Conservation (phyloP, 2,329 filamentous ascomycete genomes). For the Ceratocystis cubensis region DNA sequence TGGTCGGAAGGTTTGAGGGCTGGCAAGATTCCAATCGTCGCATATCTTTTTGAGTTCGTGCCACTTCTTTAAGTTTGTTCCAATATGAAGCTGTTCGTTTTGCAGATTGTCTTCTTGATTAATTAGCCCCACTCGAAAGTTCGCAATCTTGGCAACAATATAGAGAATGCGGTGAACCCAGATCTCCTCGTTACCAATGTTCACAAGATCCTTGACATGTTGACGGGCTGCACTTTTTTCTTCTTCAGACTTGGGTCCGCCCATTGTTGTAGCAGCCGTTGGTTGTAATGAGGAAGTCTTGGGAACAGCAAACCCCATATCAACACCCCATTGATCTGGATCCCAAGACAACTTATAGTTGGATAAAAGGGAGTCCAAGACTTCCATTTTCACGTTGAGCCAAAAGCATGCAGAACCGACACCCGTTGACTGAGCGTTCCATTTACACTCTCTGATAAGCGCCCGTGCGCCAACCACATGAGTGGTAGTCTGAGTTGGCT, state of each 20-base stretch:
- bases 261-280: not conserved
- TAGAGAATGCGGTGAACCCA: constrained; percentile 88
- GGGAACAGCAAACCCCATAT: constrained; percentile 50
- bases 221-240: constrained; percentile 36
- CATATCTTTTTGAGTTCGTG: constrained; percentile 65
- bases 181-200: constrained; percentile 54
- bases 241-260: constrained; percentile 24
- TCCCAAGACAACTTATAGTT: constrained; percentile 83
- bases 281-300: constrained; percentile 3
- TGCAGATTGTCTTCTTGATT: constrained; percentile 45
- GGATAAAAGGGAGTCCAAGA: constrained; percentile 76
- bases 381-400: constrained; percentile 81
- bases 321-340: constrained; percentile 77
- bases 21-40: constrained; percentile 65
- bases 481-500: constrained; percentile 67
- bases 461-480: constrained; percentile 77
- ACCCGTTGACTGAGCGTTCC: constrained; percentile 67
- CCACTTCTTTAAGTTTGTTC: constrained; percentile 64
- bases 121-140: constrained; percentile 64
- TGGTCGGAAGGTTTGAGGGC: constrained; percentile 77
- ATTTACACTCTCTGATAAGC: constrained; percentile 77
- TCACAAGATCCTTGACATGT: constrained; percentile 6
- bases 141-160: constrained; percentile 73
- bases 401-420: constrained; percentile 86
- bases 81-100: constrained; percentile 46